These are phyloP conservation scores for Geranomyces variabilis DNA, from an alignment of 192 early-diverging fungal species.

Conservation along the genomic window DNA sequence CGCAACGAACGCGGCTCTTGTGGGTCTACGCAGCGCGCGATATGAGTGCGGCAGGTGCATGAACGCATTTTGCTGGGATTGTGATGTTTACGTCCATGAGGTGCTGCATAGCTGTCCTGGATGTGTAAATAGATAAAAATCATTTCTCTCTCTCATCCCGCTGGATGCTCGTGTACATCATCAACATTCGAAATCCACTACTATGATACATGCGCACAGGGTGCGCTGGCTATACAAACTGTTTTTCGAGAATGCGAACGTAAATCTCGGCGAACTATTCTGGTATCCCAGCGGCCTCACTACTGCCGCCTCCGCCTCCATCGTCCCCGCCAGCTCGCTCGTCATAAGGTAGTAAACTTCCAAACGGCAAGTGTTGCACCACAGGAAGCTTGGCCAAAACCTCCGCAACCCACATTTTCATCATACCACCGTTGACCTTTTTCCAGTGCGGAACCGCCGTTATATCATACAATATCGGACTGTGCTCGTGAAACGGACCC, in stretches of 20 bases:
- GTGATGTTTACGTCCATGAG: conserved; percentile 92
- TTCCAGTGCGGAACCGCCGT: conserved; percentile 71
- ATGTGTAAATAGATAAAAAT: conserved; percentile 38
- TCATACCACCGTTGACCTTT: conserved; percentile 74
- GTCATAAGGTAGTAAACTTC: conserved; percentile 60
- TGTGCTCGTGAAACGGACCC: conserved; percentile 78
- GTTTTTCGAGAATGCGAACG: too few species aligned
- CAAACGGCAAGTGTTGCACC: conserved; percentile 81
- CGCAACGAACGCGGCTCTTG: neutral
- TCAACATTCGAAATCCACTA: too few species aligned
- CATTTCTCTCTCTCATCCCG: too few species aligned
- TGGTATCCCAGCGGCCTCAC: too few species aligned
- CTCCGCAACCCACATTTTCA: conserved; percentile 78
- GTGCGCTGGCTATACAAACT: too few species aligned
- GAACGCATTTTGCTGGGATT: conserved; percentile 84
- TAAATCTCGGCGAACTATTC: too few species aligned
- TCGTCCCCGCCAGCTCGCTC: neutral
- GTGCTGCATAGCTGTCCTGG: conserved; percentile 83
- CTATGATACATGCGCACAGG: too few species aligned
- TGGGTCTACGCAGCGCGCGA: conserved; percentile 45
- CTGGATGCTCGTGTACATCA: neutral
- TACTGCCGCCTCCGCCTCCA: neutral
- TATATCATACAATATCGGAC: conserved; percentile 78
- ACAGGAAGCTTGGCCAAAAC: conserved; percentile 77
- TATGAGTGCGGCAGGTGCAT: conserved; percentile 79